A percentile compares a stretch with the other conserved stretches of the same genome.
These are phyloP conservation scores for Starmerella ratchasimensis DNA, from an alignment of 805 yeast genomes.

Conservation along the genomic window DNA sequence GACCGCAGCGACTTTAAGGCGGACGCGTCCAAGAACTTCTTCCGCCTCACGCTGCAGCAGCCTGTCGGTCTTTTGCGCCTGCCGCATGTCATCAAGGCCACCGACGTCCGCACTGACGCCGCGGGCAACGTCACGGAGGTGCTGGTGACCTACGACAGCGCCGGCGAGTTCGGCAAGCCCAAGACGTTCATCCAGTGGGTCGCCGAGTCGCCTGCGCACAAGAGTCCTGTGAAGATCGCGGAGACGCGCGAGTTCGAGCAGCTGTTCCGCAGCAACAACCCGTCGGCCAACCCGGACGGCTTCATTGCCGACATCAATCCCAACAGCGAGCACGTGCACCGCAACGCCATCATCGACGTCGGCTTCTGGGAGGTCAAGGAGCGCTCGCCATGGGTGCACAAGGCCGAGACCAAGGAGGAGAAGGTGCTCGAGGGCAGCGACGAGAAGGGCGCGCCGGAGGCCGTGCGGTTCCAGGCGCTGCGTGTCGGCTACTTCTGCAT, in stretches of 20 bases:
- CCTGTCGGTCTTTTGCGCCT: slow-evolving; percentile 90
- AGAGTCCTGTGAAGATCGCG: slow-evolving; percentile 48
- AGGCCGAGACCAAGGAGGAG: slow-evolving; percentile 39
- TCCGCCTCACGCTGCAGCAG: slow-evolving; percentile 86
- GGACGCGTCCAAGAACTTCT: slow-evolving; percentile 53
- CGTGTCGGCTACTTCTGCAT: slow-evolving; percentile 91
- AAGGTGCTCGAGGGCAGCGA: slow-evolving; percentile 52
- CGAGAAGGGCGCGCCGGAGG: slow-evolving; percentile 47
- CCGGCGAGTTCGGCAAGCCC: slow-evolving; percentile 48
- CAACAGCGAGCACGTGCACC: slow-evolving; percentile 55
- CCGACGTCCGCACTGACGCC: slow-evolving; percentile 48
- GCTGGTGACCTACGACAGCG: slow-evolving; percentile 68
- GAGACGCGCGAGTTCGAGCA: slow-evolving; percentile 83
- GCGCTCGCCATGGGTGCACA: slow-evolving; percentile 58
- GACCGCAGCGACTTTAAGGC: slow-evolving; percentile 78
- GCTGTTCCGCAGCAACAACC: slow-evolving; percentile 82
- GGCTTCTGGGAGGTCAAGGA: slow-evolving; percentile 54
- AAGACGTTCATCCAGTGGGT: slow-evolving; percentile 97
- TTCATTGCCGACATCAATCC: slow-evolving; percentile 72
- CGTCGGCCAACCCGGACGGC: slow-evolving; percentile 77
- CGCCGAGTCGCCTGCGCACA: slow-evolving; percentile 48
- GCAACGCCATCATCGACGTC: slow-evolving; percentile 61
- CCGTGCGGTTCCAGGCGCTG: slow-evolving; percentile 95
- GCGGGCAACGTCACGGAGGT: slow-evolving; percentile 54
- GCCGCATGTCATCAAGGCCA: slow-evolving; percentile 66